phyloP scores from a whole-genome alignment of 2,329 filamentous ascomycete species.

The Verticillium nubilum region DNA sequence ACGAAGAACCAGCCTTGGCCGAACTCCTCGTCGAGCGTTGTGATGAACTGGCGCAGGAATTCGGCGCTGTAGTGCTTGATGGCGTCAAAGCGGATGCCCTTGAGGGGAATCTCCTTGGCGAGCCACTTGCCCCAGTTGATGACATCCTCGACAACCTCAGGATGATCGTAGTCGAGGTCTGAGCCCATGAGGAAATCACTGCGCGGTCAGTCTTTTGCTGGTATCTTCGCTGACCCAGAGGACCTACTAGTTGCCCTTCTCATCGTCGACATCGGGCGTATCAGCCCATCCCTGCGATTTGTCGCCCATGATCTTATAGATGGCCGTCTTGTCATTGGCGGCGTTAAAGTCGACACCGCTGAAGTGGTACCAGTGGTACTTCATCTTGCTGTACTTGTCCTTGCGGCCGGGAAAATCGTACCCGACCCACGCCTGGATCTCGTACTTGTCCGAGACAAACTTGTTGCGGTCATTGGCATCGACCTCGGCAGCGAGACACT shows the following conservation, averaged over 20 bases:
- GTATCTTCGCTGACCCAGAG: conserved; percentile 26
- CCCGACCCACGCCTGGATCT: conserved; percentile 66
- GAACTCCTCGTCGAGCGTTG: conserved; percentile 43
- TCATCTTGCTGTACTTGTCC: conserved; percentile 55
- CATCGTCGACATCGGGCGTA: conserved; percentile 49
- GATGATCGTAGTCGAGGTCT: conserved; percentile 60
- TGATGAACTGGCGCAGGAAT: conserved; percentile 63
- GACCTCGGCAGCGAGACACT: conserved; percentile 58
- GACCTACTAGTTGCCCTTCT: conserved; percentile 57
- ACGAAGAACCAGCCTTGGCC: conserved; percentile 30
- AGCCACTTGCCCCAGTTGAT: conserved; percentile 66
- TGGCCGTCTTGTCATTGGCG: conserved; percentile 50
- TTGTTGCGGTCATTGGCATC: conserved; percentile 54
- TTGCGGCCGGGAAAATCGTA: conserved; percentile 63
- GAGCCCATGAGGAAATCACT: conserved; percentile 66
- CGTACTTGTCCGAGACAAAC: conserved; percentile 49
- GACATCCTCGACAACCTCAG: conserved; percentile 59
- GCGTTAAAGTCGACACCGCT: conserved; percentile 65
- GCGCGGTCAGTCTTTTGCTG: conserved; percentile 44
- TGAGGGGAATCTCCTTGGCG: conserved; percentile 51
- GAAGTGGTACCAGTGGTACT: conserved; percentile 68
- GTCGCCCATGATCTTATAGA: conserved; percentile 61
- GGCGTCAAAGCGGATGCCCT: conserved; percentile 66
- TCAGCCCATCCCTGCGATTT: conserved; percentile 58
- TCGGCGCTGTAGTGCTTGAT: conserved; percentile 65